Percentiles rank a stretch among this genome's conserved stretches.
Evolutionary conservation across 2,329 filamentous ascomycete genomes (phyloP).

Genomic region (Pseudopyricularia javanii): DNA sequence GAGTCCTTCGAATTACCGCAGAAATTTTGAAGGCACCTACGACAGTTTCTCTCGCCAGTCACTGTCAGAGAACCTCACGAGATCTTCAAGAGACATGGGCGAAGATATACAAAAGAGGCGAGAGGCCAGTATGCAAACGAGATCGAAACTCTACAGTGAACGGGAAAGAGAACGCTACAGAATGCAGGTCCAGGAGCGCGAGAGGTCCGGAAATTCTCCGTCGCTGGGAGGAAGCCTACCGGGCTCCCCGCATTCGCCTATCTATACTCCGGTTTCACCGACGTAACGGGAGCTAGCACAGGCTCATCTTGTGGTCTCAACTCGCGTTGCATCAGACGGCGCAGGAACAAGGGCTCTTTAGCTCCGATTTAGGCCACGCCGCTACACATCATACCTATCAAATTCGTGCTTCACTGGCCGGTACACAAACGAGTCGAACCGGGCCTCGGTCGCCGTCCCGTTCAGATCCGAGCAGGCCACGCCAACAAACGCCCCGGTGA

Average conservation of each 20-base stretch:
- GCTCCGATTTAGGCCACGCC: neutral
- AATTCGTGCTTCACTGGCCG: conserved; percentile 30
- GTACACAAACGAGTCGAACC: conserved; percentile 40
- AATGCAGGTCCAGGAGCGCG: neutral
- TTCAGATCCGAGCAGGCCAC: conserved; percentile 44
- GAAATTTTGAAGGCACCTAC: no score
- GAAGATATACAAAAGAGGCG: neutral
- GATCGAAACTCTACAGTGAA: neutral
- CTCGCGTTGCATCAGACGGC: no score
- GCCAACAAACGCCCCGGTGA: conserved; percentile 49
- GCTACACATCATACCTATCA: conserved; percentile 32
- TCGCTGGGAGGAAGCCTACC: no score
- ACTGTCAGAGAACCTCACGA: no score
- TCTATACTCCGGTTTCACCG: no score
- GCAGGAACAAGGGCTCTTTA: no score
- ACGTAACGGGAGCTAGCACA: no score
- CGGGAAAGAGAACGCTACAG: neutral
- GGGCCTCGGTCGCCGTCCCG: conserved; percentile 30
- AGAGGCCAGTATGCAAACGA: neutral
- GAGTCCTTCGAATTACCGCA: no score
- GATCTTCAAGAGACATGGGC: neutral
- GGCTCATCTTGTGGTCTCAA: no score
- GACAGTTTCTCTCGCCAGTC: no score
- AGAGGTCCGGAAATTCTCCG: neutral
- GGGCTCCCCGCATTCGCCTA: no score